A percentile compares a stretch with the other conserved stretches of the same genome.
Conservation (phyloP, 1,284 basidiomycete species). For the Porogramme epimiltina region DNA sequence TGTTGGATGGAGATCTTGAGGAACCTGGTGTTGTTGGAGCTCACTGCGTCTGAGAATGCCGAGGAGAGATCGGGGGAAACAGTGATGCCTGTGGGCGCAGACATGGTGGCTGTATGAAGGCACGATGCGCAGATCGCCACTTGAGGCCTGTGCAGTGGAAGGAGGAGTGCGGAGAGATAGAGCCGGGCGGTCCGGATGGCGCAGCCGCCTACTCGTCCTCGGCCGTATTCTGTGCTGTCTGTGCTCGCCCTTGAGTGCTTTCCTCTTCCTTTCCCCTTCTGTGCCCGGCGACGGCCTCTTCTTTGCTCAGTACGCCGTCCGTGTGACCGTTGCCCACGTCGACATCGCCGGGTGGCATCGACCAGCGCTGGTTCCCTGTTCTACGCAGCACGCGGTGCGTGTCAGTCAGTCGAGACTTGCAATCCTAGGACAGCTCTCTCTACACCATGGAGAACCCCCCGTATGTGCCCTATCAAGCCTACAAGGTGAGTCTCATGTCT, state of each 20-base stretch:
- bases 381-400: constrained; percentile 12
- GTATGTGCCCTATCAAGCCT: constrained; percentile 71
- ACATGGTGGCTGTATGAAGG: constrained; percentile 46
- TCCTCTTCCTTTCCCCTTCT: background rate
- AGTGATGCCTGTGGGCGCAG: constrained; percentile 67
- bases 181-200: background rate
- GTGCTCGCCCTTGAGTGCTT: background rate
- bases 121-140: background rate
- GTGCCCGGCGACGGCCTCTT: background rate
- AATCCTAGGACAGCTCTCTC: constrained; percentile 2
- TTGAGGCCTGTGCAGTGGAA: background rate
- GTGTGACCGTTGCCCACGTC: no score
- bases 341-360: background rate
- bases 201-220: background rate
- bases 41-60: constrained; percentile 58
- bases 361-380: constrained; percentile 19
- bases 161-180: no score
- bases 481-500: constrained; percentile 49
- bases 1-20: constrained; percentile 74
- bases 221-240: no score
- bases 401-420: background rate
- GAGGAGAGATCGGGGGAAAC: constrained; percentile 53
- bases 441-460: constrained; percentile 29
- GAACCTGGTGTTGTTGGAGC: constrained; percentile 57
- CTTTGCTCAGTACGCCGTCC: no score